Evolutionary conservation across 257 asterid species (phyloP).

Genomic region (Osmanthus fragrans): DNA sequence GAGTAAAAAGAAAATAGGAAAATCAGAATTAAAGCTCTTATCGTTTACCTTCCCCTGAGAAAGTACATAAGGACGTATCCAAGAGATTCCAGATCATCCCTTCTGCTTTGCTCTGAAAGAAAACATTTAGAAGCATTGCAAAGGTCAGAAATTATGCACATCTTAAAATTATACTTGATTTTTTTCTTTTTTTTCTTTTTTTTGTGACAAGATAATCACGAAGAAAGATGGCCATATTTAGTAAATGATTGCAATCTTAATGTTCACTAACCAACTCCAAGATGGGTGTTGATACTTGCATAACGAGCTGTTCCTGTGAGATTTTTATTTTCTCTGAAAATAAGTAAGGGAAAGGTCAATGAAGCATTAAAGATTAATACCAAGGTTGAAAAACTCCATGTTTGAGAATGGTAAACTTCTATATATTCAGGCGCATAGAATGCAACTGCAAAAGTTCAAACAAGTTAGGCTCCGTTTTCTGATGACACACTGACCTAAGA

Average conservation of each 20-base stretch:
- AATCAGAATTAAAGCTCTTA: not conserved
- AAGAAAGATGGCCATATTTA: not conserved
- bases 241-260: not conserved
- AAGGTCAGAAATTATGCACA: not conserved
- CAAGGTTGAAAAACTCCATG: not conserved
- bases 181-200: not conserved
- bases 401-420: no score
- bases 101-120: constrained; percentile 58
- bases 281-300: constrained; percentile 59
- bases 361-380: constrained; percentile 1
- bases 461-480: no score
- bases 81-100: constrained; percentile 95
- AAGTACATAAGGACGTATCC: constrained; percentile 73
- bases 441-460: no score
- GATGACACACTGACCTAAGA: no score
- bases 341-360: constrained; percentile 10
- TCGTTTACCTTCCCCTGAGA: constrained; percentile 46
- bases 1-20: not conserved
- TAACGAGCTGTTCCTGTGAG: constrained; percentile 60
- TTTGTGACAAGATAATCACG: not conserved
- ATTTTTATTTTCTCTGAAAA: constrained; percentile 54
- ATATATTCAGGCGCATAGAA: no score
- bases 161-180: not conserved
- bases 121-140: not conserved
- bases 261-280: constrained; percentile 48